These are phyloP conservation scores for Eucalyptus rudis DNA, from an alignment of 345 rosid genomes.

Conservation along the genomic window DNA sequence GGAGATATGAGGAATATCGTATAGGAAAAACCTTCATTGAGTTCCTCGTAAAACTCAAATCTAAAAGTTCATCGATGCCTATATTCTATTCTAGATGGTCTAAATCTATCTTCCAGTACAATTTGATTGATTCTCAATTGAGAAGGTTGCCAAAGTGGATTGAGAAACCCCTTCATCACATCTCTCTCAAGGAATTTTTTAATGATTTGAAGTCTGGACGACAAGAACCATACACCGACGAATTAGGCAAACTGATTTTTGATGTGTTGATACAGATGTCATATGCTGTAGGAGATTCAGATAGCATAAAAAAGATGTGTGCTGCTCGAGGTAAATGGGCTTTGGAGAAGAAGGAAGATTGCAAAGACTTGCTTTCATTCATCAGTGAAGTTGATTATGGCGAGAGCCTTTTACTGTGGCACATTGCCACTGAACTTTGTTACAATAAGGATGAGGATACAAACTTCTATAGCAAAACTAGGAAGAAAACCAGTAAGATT, in stretches of 20 bases:
- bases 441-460: no score
- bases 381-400: no score
- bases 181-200: neutral
- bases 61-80: fast-evolving
- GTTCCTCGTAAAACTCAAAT: neutral
- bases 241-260: neutral
- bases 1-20: neutral
- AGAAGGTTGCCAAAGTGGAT: neutral
- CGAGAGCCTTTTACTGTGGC: no score
- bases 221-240: neutral
- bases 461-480: fast-evolving
- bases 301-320: no score
- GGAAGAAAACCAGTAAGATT: no score
- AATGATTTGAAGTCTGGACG: neutral
- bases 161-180: neutral
- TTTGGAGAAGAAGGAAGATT: fast-evolving
- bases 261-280: fast-evolving
- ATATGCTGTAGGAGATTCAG: fast-evolving
- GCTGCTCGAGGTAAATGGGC: no score
- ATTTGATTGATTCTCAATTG: neutral
- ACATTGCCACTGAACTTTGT: no score
- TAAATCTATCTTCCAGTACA: neutral
- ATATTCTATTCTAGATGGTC: neutral
- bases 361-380: no score
- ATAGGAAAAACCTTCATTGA: neutral